Evolutionary conservation across 768 basidiomycete genomes (phyloP), one percentile per base, ranked within the genome.

Genomic region (Daedaleopsis nitida): DNA sequence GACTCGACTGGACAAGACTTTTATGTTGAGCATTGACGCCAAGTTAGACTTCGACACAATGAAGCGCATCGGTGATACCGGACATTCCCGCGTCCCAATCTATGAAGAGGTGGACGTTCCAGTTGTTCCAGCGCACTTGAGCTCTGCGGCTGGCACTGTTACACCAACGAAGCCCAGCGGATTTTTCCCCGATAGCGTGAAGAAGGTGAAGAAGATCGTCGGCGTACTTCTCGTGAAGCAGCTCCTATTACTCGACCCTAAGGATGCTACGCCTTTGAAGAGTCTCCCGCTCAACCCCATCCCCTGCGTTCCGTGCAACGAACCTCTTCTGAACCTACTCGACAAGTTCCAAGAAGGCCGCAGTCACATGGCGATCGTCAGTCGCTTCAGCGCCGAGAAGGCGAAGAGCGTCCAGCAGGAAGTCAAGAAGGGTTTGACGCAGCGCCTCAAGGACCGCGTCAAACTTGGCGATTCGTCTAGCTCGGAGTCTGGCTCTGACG

Each of bases 351-450:
- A 94, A 70, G 90, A 92, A 68, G 92, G 91, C 7, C 80, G 90
- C 27, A 89, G 87, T 52, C 92, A 94, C 71, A 93, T 95, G 84
- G 92, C 92, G 24, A 88, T 94, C 65, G 90, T 94, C 55, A 87
- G 86, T 63, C 85, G 91, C 48, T 85, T 90, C 66, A 89, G 86
- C 55, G 81, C 81, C 13, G 85, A 88, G 59, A 88, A 86, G 80
- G 88, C 88, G 21, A 80, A 82, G 37, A 86, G 86, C 43, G 85
- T 92, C 52, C 92, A 91, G 80, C 81, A 89, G 60, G 87, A 86
- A 4, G 89, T 89, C 38, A 92, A 91, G 69, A 82, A 84, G 53
- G 86, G 88, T 12, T 76, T 93, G 21, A 88, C 89, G 1, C 86
- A 88, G 63, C 86, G 90, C 49, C 77, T 93, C 23, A 85, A 87